Conservation (phyloP, 306 rosid genomes). For the Castanea sativa region DNA sequence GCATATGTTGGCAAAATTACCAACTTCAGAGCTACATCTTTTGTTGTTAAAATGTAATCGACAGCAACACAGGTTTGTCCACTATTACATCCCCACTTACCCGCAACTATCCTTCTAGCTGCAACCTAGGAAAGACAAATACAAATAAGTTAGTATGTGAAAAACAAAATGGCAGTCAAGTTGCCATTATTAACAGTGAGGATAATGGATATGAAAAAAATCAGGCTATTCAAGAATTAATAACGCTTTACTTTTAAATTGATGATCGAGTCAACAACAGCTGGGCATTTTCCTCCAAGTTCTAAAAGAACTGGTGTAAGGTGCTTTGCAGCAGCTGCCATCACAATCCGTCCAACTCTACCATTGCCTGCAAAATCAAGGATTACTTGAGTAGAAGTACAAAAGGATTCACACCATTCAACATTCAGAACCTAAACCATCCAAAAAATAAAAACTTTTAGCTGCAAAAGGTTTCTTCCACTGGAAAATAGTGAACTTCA, state of each 20-base stretch:
- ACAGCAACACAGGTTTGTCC: conserved; percentile 97
- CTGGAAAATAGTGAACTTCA: not conserved
- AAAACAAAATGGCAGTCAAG: conserved; percentile 2
- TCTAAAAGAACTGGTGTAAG: conserved; percentile 96
- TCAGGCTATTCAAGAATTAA: not conserved
- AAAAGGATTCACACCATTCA: not conserved
- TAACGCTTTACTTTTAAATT: conserved; percentile 53
- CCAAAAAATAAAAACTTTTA: not conserved
- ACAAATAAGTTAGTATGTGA: conserved; percentile 15
- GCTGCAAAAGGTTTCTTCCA: not conserved
- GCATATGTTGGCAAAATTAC: conserved; percentile 36
- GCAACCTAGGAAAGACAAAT: conserved; percentile 58
- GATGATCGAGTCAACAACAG: conserved; percentile 70
- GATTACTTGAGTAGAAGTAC: not conserved
- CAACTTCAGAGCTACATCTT: conserved; percentile 82
- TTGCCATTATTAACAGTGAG: not conserved
- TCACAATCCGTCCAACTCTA: conserved; percentile 79
- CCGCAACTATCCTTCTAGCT: conserved; percentile 73
- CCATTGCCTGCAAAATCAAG: conserved; percentile 58
- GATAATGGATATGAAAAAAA: not conserved
- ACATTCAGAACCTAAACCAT: not conserved
- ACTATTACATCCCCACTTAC: conserved; percentile 92
- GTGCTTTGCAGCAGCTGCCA: conserved; percentile 97
- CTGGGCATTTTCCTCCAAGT: conserved; percentile 98
- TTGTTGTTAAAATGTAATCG: conserved; percentile 73